Conservation (phyloP, 306 rosid species). For the Adenanthera pavonina region DNA sequence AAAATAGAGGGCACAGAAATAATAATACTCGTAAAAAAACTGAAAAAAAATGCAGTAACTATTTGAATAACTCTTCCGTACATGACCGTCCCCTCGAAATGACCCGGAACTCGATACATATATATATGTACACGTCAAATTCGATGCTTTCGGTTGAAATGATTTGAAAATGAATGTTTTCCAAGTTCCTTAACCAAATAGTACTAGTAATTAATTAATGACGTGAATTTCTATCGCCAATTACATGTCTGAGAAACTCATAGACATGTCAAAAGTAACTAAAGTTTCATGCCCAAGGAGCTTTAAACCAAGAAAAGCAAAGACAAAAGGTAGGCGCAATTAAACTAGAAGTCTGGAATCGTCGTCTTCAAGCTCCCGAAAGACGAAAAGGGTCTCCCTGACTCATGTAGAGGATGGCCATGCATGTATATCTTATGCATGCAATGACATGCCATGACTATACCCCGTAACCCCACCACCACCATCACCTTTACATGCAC, state of each 20-base stretch:
- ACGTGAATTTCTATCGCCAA: not conserved
- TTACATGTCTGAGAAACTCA: not conserved
- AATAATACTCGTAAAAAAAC: too few species aligned
- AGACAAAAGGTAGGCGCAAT: conserved; percentile 4
- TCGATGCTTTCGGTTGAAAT: not conserved
- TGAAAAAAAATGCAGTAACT: too few species aligned
- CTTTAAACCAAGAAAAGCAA: conserved; percentile 28
- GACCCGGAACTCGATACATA: not conserved
- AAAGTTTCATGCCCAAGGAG: not conserved
- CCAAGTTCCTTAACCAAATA: not conserved
- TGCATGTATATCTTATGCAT: conserved; percentile 24
- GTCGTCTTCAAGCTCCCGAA: conserved; percentile 50
- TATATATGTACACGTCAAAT: not conserved
- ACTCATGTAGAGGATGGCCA: conserved; percentile 47
- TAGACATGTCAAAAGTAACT: not conserved
- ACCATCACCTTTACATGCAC: conserved; percentile 46
- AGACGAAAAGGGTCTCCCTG: conserved; percentile 5
- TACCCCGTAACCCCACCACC: conserved; percentile 12
- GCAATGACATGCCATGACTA: not conserved
- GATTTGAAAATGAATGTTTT: not conserved
- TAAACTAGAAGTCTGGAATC: not conserved
- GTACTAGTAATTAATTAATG: not conserved
- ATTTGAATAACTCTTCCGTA: not conserved
- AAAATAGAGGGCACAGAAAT: not conserved
- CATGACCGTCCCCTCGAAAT: not conserved